phyloP scores from a whole-genome alignment of 2,329 filamentous ascomycete species.

The Aspergillus sp. region DNA sequence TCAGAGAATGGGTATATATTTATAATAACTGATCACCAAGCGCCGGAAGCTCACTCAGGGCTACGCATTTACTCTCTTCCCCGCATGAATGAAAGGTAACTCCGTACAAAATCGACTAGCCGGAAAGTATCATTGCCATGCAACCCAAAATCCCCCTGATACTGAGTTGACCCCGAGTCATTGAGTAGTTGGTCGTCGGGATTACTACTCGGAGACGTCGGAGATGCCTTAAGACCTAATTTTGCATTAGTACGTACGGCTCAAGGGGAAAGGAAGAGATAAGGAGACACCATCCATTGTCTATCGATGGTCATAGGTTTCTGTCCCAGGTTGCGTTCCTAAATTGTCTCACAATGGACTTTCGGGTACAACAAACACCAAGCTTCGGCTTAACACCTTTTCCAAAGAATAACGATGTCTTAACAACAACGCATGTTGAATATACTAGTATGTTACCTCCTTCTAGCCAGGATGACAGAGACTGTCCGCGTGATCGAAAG shows the following conservation, averaged over 20 bases:
- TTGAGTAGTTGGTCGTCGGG: too few species aligned
- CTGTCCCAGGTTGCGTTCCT: too few species aligned
- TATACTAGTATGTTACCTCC: not conserved
- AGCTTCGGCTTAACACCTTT: not conserved
- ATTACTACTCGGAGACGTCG: not conserved
- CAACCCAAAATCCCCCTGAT: too few species aligned
- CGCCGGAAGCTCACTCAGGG: too few species aligned
- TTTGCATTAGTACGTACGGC: not conserved
- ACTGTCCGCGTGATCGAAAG: not conserved
- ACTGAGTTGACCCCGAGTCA: too few species aligned
- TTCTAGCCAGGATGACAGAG: not conserved
- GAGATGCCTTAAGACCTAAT: not conserved
- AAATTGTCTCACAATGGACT: not conserved
- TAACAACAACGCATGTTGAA: not conserved
- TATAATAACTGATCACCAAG: too few species aligned
- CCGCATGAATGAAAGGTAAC: not conserved
- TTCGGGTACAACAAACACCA: not conserved
- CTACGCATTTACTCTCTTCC: not conserved
- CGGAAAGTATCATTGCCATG: not conserved
- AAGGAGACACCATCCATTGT: too few species aligned
- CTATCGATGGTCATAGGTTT: too few species aligned
- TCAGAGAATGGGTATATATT: too few species aligned
- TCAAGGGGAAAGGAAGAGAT: too few species aligned
- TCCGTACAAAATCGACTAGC: not conserved
- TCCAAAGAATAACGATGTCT: not conserved